Base-by-base conservation (phyloP, 495 filamentous ascomycete genomes). In the Monascus purpureus region DNA sequence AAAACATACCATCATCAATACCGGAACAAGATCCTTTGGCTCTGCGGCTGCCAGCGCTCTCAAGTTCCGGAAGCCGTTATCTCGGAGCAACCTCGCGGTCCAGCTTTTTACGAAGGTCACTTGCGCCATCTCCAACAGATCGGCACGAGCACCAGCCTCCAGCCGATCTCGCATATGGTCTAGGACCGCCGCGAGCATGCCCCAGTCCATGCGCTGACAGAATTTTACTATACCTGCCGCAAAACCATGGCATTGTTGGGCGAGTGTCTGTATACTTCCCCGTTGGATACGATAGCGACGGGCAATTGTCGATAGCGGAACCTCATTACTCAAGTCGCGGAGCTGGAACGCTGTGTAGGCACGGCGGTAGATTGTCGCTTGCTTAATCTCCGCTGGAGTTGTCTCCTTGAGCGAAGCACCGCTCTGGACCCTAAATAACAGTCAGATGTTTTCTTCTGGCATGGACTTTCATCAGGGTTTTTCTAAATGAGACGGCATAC, bases 321-420 rank as follows among this genome's bases (percentile, higher is more conserved):
- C 60, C 37, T 87, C 82, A 43, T 85, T 87, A 52, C 81, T 83
- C 19, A 90, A 55, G 43, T 87, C 80, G 13, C 82, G 75, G 22
- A 90, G 70, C 45, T 87, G 83, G 27, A 90, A 68, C 8, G 82
- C 79, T 12, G 79, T 61, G 43, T 84, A 90, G 42, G 84, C 83
- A 12, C 81, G 71, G n/a, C 71, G 70, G 44, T 87, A 83, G 22
- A 80, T 69, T 8, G 73, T 67, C 2, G 68, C 67, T 16, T 50
- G 61, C 29, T 73, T 68, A 13, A 73, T 64, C 37, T 84, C 75
- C 24, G 65, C 59, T 1, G 62, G 45, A 0, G 65, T 80, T 7
- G 58, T 67, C 50, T 83, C 78, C 50, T 71, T 80, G 13, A 86
- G 49, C 1, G 54, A 49, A 25, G 55, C 65, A 2, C 70, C 78